Base-by-base conservation (phyloP, 192 early-diverging fungal species). In the Kickxella alabastrina region DNA sequence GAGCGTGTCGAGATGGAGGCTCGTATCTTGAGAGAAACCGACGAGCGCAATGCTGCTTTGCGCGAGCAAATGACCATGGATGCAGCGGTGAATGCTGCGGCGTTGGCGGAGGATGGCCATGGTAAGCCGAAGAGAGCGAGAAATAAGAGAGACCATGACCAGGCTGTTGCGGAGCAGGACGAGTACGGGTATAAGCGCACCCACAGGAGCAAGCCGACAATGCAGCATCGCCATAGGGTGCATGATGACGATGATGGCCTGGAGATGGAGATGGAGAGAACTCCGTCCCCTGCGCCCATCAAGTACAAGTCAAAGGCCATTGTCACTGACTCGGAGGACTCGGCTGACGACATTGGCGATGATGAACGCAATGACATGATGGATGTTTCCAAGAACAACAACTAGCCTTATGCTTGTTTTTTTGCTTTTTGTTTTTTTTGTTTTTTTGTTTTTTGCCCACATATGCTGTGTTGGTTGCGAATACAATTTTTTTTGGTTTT, bases 41-140 rank as follows among this genome's bases (percentile, higher is more conserved):
- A 77, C 36, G 80, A 84, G 21, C 64, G 71, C 21, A 73, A 75
- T 24, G 63, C 62, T 5, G 63, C 80, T 45, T 52, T 78, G 12
- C 75, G 77, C 10, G 41, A 74, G 15, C 41, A 69, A 23, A 63
- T 84, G 62, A 75, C 79, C 14, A 53, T 29, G 14, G 48, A 55
- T 4, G 63, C 68, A 9, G 36, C 37, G 0, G 13, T 23, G 22
- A 43, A 49, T 23, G 10, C 15, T 5, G 45, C 31, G 27, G 57
- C 22, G 0, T 3, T 26, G 21, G 48, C 37, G 12, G 45, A 31
- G 2, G 39, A 36, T 0, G 48, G 31, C 23, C 44, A 42, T 14
- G 28, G 15, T 46, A 42, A 57, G 38, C 52, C 41, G 1, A 36
- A 28, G 29, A 26, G 35, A 12, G 3, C 34, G 1, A 46, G n/a